Percentiles rank a stretch among this genome's conserved stretches.
Conservation (phyloP, 768 basidiomycete genomes). For the Coprinopsis cinerea region DNA sequence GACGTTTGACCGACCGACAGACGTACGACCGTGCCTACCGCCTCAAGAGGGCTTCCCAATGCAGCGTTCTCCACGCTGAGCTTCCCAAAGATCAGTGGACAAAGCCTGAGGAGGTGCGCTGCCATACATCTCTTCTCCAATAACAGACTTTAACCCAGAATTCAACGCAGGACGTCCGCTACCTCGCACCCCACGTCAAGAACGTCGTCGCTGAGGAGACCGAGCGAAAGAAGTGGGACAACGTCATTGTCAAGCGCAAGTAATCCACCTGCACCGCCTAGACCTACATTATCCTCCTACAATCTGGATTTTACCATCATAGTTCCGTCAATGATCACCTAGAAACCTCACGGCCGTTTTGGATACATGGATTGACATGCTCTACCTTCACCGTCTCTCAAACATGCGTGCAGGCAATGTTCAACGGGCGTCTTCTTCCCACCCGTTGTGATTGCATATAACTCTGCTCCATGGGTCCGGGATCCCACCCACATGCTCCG, state of each 20-base stretch:
- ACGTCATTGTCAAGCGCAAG: conserved; percentile 61
- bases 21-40: conserved; percentile 89
- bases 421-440: too few species aligned
- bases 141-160: neutral
- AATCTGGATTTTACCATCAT: neutral
- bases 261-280: conserved; percentile 24
- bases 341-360: neutral
- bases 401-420: too few species aligned
- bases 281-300: neutral
- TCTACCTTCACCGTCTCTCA: too few species aligned
- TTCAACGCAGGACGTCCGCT: conserved; percentile 71
- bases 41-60: conserved; percentile 77
- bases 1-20: conserved; percentile 73
- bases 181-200: conserved; percentile 74
- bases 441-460: too few species aligned
- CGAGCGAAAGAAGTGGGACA: conserved; percentile 83
- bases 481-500: too few species aligned
- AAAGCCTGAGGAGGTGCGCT: conserved; percentile 62
- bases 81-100: conserved; percentile 82
- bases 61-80: conserved; percentile 69
- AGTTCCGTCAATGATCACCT: neutral
- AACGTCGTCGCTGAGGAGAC: conserved; percentile 68
- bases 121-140: neutral
- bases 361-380: neutral
- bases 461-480: too few species aligned